phyloP scores from a whole-genome alignment of 2,329 filamentous ascomycete genomes.

The Orbilia javanica region DNA sequence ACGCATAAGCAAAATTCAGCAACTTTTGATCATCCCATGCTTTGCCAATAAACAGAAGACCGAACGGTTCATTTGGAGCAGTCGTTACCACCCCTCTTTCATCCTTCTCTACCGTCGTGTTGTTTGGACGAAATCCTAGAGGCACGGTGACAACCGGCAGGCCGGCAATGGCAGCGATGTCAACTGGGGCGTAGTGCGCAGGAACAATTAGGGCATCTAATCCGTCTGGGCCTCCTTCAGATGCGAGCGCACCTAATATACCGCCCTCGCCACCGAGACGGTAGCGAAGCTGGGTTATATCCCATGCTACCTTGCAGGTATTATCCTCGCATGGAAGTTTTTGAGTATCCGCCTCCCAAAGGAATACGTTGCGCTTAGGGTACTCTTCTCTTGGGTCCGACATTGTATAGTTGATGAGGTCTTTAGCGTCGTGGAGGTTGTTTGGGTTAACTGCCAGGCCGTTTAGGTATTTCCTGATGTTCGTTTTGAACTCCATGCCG shows the following conservation, averaged over 20 bases:
- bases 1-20: conserved; percentile 48
- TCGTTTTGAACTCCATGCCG: conserved; percentile 47
- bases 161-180: conserved; percentile 41
- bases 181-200: conserved; percentile 9
- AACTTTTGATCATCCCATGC: conserved; percentile 46
- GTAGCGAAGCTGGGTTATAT: conserved; percentile 31
- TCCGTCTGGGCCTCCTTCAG: conserved; percentile 17
- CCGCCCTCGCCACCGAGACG: conserved; percentile 44
- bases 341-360: conserved; percentile 26
- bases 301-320: conserved; percentile 27
- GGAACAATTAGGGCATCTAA: conserved; percentile 49
- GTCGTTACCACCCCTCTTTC: conserved; percentile 24
- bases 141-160: conserved; percentile 46
- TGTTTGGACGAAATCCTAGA: conserved; percentile 34
- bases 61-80: conserved; percentile 40
- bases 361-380: conserved; percentile 42
- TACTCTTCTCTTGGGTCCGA: conserved; percentile 37
- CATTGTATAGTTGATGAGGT: conserved; percentile 41
- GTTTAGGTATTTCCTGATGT: conserved; percentile 44
- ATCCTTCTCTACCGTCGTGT: conserved; percentile 11
- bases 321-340: conserved; percentile 44
- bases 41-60: conserved; percentile 33
- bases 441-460: conserved; percentile 35
- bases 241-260: conserved; percentile 43
- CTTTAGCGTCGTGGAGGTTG: conserved; percentile 26